A percentile compares a stretch with the other conserved stretches of the same genome.
These are phyloP conservation scores for Tylopilus sp. DNA, from an alignment of 768 basidiomycete genomes.

Conservation along the genomic window DNA sequence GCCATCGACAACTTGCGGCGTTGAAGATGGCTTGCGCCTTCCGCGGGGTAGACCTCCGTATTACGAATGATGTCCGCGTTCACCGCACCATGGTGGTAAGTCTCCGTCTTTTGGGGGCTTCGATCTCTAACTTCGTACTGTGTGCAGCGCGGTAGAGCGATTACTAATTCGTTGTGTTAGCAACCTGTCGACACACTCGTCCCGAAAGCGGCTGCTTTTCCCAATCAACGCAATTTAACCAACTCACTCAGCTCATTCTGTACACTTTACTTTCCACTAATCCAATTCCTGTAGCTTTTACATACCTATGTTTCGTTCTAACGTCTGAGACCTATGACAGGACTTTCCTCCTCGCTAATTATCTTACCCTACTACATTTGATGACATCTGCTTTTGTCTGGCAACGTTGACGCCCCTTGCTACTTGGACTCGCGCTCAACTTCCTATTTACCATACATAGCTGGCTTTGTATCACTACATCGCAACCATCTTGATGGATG, in stretches of 20 bases:
- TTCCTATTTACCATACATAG: neutral
- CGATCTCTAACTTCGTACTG: constrained; percentile 14
- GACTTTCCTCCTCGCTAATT: neutral
- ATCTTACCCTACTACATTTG: constrained; percentile 4
- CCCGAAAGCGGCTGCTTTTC: neutral
- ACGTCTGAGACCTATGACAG: neutral
- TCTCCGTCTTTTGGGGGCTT: constrained; percentile 15
- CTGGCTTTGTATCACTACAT: constrained; percentile 13
- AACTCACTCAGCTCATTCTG: constrained; percentile 3
- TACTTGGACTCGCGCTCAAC: neutral
- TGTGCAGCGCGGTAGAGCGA: constrained; percentile 20
- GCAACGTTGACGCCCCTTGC: neutral
- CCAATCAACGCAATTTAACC: neutral
- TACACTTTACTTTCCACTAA: constrained; percentile 3
- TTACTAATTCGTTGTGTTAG: constrained; percentile 16
- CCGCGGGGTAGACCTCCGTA: constrained; percentile 52
- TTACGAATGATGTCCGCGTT: constrained; percentile 47
- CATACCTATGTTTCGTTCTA: neutral
- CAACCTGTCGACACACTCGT: constrained; percentile 2
- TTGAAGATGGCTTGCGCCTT: constrained; percentile 65
- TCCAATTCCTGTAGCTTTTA: constrained; percentile 18
- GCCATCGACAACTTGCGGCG: constrained; percentile 47
- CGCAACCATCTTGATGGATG: constrained; percentile 3
- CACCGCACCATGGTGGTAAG: constrained; percentile 55
- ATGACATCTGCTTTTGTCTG: neutral